phyloP scores from a whole-genome alignment of 2,329 filamentous ascomycete genomes.

The Ilyonectria robusta region DNA sequence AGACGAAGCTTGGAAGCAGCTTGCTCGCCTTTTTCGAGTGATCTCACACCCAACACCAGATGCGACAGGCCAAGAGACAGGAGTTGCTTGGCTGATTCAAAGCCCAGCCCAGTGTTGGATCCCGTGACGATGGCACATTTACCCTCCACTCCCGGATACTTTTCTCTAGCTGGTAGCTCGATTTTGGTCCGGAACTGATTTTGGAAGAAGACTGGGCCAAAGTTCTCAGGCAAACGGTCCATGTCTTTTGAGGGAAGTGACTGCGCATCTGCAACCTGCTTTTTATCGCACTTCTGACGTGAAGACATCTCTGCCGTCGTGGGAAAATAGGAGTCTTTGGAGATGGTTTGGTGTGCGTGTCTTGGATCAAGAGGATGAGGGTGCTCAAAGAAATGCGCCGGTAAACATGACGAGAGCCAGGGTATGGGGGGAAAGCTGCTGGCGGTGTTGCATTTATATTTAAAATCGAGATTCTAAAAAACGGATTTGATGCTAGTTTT shows the following conservation, averaged over 20 bases:
- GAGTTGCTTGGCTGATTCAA: conserved; percentile 44
- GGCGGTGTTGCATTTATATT: no score
- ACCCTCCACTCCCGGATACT: conserved; percentile 31
- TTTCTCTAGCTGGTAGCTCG: conserved; percentile 35
- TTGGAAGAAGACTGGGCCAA: conserved; percentile 32
- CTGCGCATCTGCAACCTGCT: background rate
- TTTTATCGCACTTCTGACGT: background rate
- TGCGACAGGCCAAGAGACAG: conserved; percentile 36
- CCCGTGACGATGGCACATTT: conserved; percentile 44
- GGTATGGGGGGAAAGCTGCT: no score
- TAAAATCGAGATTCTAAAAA: no score
- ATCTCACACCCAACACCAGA: conserved; percentile 37
- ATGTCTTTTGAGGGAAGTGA: conserved; percentile 30
- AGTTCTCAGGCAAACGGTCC: conserved; percentile 24
- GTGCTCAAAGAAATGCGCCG: no score
- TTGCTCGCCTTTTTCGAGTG: conserved; percentile 31
- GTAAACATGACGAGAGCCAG: no score
- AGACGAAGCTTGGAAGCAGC: conserved; percentile 29
- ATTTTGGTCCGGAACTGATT: conserved; percentile 44
- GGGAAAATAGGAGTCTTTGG: background rate
- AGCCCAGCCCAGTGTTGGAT: conserved; percentile 45
- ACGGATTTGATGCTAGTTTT: no score
- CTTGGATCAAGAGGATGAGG: no score
- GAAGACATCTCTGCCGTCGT: conserved; percentile 29
- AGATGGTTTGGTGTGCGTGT: no score